Evolutionary conservation across 495 filamentous ascomycete species (phyloP).

Genomic region (Trypethelium eluteriae): DNA sequence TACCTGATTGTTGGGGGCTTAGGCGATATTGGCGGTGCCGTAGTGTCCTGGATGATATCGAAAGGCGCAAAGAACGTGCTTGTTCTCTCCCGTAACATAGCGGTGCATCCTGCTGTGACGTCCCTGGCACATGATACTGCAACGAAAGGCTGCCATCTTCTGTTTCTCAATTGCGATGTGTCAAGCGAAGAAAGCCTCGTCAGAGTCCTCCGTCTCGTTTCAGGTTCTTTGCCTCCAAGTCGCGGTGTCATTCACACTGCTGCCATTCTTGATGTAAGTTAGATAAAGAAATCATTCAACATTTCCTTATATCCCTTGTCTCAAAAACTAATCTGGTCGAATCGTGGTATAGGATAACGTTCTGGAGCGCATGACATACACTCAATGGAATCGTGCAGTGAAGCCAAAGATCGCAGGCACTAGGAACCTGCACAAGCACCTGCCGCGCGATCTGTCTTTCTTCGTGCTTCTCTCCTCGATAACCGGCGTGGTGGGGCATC

Average conservation of each 20-base stretch:
- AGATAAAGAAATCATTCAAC: neutral
- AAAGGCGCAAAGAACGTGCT: neutral
- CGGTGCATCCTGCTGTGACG: neutral
- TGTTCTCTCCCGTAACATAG: neutral
- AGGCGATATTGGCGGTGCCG: neutral
- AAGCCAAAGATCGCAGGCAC: neutral
- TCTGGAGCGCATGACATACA: neutral
- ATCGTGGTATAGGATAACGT: neutral
- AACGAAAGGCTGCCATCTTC: neutral
- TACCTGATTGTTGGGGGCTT: neutral
- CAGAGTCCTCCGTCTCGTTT: neutral
- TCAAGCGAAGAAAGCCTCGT: neutral
- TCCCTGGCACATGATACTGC: neutral
- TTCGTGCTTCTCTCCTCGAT: neutral
- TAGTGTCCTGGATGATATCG: neutral
- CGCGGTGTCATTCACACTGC: neutral
- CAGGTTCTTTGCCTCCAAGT: neutral
- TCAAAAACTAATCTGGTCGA: neutral
- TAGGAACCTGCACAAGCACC: neutral
- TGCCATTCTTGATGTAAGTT: neutral
- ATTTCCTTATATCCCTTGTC: neutral
- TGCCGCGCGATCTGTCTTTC: neutral
- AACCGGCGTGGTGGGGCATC: neutral
- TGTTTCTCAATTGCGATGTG: neutral
- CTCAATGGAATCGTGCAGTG: neutral